Evolutionary conservation across 192 early-diverging fungal species (phyloP), one percentile per base, ranked within the genome.

Genomic region (Kickxella alabastrina): DNA sequence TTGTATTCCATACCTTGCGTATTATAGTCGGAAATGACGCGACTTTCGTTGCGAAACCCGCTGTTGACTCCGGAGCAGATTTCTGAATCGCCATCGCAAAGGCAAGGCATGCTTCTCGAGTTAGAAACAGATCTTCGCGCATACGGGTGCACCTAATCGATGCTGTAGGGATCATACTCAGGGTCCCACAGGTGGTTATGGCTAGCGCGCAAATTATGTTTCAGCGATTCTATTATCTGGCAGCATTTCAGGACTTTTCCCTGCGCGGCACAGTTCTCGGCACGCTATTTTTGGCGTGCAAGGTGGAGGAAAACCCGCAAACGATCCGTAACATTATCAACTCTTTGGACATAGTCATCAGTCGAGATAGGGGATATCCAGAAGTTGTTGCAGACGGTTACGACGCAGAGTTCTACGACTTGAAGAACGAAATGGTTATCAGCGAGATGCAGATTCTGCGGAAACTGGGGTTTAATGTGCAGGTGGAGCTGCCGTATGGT

Each of bases 151-250:
- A 92, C 52, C 75, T 96, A 34, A 90, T 97, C 34, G 83, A 92
- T 43, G 79, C 83, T 21, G 83, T 87, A 1, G 92, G 92, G 9
- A 88, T 92, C 18, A 65, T 96, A 0, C 67, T 76, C 12, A 37
- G 57, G 62, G 92, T 93, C 15, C 92, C 95, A 6, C 96, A 99
- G 44, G 85, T 87, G 10, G 87, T 91, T 1, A 89, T 93, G 80
- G 93, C 93, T n/a, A 95, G 92, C 31, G 92, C 93, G 2, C 93
- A 97, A 63, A 87, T 93, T 1, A 73, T 99, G 31, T 85, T 98
- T 25, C 90, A 95, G 43, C 86, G 95, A 1, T 97, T 97, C 83
- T 99, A 86, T 67, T 91, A 81, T 44, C 54, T 88, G 31, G 83
- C 89, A 0, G 82, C 89, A 1, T 59, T 93, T n/a, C 82, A 77